Conservation (phyloP, 768 basidiomycete species). For the Termitomyces sp. region DNA sequence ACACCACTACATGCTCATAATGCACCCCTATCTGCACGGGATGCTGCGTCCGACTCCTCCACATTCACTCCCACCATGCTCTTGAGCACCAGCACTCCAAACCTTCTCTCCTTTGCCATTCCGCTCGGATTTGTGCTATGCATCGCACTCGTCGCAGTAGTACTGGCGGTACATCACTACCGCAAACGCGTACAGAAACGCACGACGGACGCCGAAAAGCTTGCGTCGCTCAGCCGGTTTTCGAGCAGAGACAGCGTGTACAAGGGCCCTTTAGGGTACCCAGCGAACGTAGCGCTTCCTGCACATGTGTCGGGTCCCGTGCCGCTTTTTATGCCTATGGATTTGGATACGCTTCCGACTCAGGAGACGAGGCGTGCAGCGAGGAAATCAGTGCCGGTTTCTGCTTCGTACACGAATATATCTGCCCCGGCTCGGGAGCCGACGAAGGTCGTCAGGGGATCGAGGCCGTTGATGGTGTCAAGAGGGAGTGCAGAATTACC, state of each 20-base stretch:
- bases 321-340: slow-evolving; percentile 19
- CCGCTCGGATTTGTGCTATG: slow-evolving; percentile 30
- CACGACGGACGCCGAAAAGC: slow-evolving; percentile 16
- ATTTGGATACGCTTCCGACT: slow-evolving; percentile 2
- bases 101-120: slow-evolving; percentile 28
- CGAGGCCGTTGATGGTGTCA: slow-evolving; percentile 5
- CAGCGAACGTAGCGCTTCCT: slow-evolving; percentile 14
- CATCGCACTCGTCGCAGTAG: slow-evolving; percentile 25
- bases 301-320: slow-evolving; percentile 13
- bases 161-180: slow-evolving; percentile 24
- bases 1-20: neutral
- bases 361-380: slow-evolving; percentile 7
- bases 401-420: slow-evolving; percentile 8
- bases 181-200: slow-evolving; percentile 20
- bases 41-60: slow-evolving; percentile 1
- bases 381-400: slow-evolving; percentile 8
- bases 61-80: slow-evolving; percentile 14
- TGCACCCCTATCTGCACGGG: neutral
- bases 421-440: neutral
- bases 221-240: slow-evolving; percentile 11
- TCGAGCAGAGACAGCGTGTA: slow-evolving; percentile 12
- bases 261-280: slow-evolving; percentile 17
- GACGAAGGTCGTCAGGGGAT: slow-evolving; percentile 1
- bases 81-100: slow-evolving; percentile 21
- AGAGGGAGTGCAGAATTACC: neutral